These are phyloP conservation scores for Diplodia mutila DNA, from an alignment of 2,329 filamentous ascomycete genomes.

Conservation along the genomic window DNA sequence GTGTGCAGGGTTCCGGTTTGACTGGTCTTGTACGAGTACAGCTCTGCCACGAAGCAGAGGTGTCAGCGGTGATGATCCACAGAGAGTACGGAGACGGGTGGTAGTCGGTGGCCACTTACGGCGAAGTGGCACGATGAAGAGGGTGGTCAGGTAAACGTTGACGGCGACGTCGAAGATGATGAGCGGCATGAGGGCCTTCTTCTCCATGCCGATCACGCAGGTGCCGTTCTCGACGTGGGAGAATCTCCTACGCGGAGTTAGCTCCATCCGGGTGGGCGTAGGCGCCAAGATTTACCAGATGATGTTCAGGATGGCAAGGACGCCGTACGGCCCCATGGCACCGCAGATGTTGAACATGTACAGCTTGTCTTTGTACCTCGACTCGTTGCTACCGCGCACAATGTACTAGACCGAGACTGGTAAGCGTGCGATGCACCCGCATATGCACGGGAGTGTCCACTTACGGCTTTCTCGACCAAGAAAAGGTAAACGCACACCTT, in stretches of 20 bases:
- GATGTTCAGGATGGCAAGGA: constrained; percentile 17
- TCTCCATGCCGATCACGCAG: constrained; percentile 66
- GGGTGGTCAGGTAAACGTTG: constrained; percentile 65
- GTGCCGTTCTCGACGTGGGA: background rate
- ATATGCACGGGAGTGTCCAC: background rate
- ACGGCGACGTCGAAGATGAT: constrained; percentile 64
- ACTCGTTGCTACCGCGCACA: constrained; percentile 2
- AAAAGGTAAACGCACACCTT: constrained; percentile 13
- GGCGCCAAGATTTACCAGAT: background rate
- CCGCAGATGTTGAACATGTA: constrained; percentile 2
- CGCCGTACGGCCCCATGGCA: constrained; percentile 3
- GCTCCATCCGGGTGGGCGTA: background rate
- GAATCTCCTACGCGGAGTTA: background rate
- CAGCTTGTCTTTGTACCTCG: background rate
- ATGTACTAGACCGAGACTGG: background rate
- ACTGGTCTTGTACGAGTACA: constrained; percentile 7
- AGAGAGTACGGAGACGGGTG: too few species aligned
- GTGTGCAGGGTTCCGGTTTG: background rate
- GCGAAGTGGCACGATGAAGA: constrained; percentile 66
- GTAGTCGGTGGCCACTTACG: constrained; percentile 25
- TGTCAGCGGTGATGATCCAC: background rate
- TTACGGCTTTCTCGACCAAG: constrained; percentile 14
- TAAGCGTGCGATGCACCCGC: background rate
- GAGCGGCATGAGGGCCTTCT: constrained; percentile 62
- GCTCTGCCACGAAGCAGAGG: background rate